Conservation (phyloP, 2,329 filamentous ascomycete species). For the Emergomyces orientalis region DNA sequence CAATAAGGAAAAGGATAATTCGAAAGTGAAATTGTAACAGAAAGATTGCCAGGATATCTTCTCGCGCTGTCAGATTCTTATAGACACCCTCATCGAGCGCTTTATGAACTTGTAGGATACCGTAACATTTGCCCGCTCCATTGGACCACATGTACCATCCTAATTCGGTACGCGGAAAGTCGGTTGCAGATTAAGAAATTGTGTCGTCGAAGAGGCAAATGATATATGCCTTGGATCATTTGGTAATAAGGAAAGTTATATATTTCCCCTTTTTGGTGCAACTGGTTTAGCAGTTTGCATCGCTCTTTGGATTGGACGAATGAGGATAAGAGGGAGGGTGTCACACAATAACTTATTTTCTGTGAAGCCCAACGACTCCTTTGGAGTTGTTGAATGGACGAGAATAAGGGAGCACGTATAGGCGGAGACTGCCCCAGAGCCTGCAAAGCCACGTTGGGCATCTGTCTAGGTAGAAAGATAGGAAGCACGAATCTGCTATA, state of each 20-base stretch:
- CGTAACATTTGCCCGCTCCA: neutral
- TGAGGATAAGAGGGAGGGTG: neutral
- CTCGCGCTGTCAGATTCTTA: no score
- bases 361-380: neutral
- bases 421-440: neutral
- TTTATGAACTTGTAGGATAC: neutral
- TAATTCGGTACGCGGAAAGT: neutral
- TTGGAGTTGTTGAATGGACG: neutral
- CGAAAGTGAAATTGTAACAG: neutral
- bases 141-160: neutral
- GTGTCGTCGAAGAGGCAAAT: neutral
- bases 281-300: neutral
- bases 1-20: neutral
- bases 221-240: no score
- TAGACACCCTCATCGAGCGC: no score
- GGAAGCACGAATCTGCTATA: neutral
- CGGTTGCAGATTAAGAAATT: neutral
- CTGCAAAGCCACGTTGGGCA: neutral
- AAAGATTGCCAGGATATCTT: neutral
- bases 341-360: neutral
- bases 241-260: neutral
- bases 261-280: neutral
- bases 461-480: neutral
- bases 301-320: neutral
- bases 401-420: no score